A percentile compares a stretch with the other conserved stretches of the same genome.
Conservation (phyloP, 257 asterid species). For the Phtheirospermum japonicum region DNA sequence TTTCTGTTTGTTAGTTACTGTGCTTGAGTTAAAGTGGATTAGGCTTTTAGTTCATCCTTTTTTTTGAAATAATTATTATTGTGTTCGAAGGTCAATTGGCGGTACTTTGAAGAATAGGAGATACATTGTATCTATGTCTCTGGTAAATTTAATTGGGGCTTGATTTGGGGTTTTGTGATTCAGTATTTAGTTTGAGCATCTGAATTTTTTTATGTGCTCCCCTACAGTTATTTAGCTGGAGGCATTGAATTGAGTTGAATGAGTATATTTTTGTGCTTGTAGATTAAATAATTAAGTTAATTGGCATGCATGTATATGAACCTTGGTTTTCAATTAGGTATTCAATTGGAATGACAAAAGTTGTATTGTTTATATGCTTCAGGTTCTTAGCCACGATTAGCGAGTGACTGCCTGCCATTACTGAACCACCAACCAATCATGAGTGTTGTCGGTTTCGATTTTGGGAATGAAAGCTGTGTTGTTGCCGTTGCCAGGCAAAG, state of each 20-base stretch:
- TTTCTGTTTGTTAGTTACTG: not conserved
- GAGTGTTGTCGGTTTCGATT: slow-evolving; percentile 97
- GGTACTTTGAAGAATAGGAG: not conserved
- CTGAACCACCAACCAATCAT: slow-evolving; percentile 42
- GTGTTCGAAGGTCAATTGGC: not conserved
- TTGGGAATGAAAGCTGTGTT: slow-evolving; percentile 85
- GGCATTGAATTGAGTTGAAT: no score
- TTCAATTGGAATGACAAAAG: not conserved
- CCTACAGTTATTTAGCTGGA: no score
- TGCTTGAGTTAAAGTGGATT: slow-evolving; percentile 1
- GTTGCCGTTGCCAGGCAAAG: slow-evolving; percentile 95
- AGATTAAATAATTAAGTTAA: no score
- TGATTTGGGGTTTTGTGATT: not conserved
- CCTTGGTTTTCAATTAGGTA: slow-evolving; percentile 6
- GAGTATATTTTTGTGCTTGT: not conserved
- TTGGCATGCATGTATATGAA: not conserved
- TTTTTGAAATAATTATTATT: not conserved
- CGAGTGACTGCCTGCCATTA: slow-evolving; percentile 10
- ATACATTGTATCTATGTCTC: not conserved
- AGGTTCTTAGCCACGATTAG: slow-evolving; percentile 27
- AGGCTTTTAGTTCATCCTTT: not conserved
- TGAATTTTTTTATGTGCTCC: no score
- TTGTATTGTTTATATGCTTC: slow-evolving; percentile 19
- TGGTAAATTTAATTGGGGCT: not conserved
- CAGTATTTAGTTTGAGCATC: no score